phyloP scores from a whole-genome alignment of 495 filamentous ascomycete genomes.

The Aspergillus haitiensis region DNA sequence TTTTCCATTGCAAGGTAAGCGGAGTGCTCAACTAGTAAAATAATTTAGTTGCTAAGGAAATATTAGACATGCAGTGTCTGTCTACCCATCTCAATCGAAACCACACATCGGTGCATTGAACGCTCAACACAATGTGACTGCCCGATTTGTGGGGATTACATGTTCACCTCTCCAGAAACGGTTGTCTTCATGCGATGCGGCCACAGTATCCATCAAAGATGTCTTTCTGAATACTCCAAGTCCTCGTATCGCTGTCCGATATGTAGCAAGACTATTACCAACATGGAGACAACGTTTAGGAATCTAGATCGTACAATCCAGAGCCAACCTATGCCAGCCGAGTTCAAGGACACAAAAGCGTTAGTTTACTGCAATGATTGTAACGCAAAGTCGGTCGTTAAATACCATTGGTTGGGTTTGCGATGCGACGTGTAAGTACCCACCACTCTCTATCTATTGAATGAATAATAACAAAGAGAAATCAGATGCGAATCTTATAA shows the following conservation, averaged over 20 bases:
- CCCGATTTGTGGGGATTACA: slow-evolving; percentile 96
- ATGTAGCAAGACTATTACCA: slow-evolving; percentile 87
- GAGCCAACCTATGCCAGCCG: slow-evolving; percentile 84
- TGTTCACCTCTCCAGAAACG: slow-evolving; percentile 87
- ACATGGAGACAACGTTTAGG: slow-evolving; percentile 95
- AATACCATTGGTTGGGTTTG: slow-evolving; percentile 92
- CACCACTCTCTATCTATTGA: background rate
- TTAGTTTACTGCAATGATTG: slow-evolving; percentile 94
- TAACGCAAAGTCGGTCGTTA: slow-evolving; percentile 75
- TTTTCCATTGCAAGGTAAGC: slow-evolving; percentile 91
- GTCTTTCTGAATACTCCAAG: slow-evolving; percentile 81
- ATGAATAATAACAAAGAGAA: slow-evolving; percentile 22
- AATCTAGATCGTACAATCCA: slow-evolving; percentile 84
- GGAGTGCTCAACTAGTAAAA: background rate
- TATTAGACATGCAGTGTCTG: slow-evolving; percentile 84
- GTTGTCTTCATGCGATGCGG: slow-evolving; percentile 96
- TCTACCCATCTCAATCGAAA: slow-evolving; percentile 76
- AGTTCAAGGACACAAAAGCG: slow-evolving; percentile 77
- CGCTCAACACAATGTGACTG: slow-evolving; percentile 93
- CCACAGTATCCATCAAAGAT: slow-evolving; percentile 89
- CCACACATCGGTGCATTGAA: slow-evolving; percentile 91
- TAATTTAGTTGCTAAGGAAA: slow-evolving; percentile 17
- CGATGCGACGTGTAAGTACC: slow-evolving; percentile 72
- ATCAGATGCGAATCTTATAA: slow-evolving; percentile 76
- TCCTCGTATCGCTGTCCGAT: slow-evolving; percentile 91